Conservation (phyloP, 345 rosid species). For the Gossypium anomalum region DNA sequence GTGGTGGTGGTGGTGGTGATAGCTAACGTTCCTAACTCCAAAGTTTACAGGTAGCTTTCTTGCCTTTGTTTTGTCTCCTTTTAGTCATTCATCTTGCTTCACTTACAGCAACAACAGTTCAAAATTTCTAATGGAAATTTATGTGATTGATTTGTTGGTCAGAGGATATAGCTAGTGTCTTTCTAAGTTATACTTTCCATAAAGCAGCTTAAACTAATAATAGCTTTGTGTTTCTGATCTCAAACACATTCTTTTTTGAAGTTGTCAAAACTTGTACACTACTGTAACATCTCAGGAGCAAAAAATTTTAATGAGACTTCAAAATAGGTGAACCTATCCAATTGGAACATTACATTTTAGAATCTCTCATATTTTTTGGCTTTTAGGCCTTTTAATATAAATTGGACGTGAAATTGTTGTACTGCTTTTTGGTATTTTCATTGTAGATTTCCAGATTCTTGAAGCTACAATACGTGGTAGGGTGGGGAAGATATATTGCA, state of each 20-base stretch:
- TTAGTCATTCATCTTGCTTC: not conserved
- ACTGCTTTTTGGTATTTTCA: not conserved
- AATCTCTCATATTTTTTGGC: not conserved
- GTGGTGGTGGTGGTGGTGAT: constrained; percentile 10
- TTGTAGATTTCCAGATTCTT: not conserved
- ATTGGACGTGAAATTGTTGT: not conserved
- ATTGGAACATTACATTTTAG: not conserved
- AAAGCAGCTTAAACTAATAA: not conserved
- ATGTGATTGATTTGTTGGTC: not conserved
- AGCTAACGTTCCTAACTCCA: not conserved
- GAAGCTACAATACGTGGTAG: not conserved
- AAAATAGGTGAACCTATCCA: constrained; percentile 3
- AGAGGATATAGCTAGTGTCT: not conserved
- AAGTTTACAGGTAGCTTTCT: constrained; percentile 3
- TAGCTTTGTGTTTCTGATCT: not conserved
- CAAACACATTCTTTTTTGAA: not conserved
- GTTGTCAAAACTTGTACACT: not conserved
- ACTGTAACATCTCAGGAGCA: not conserved
- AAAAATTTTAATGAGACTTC: not conserved
- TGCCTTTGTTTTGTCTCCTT: not conserved
- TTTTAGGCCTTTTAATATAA: not conserved
- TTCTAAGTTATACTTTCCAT: not conserved
- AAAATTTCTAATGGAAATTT: not conserved
- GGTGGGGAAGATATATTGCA: not conserved
- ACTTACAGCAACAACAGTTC: not conserved